phyloP scores from a whole-genome alignment of 2,329 filamentous ascomycete species.

The Fusarium haematococcum region DNA sequence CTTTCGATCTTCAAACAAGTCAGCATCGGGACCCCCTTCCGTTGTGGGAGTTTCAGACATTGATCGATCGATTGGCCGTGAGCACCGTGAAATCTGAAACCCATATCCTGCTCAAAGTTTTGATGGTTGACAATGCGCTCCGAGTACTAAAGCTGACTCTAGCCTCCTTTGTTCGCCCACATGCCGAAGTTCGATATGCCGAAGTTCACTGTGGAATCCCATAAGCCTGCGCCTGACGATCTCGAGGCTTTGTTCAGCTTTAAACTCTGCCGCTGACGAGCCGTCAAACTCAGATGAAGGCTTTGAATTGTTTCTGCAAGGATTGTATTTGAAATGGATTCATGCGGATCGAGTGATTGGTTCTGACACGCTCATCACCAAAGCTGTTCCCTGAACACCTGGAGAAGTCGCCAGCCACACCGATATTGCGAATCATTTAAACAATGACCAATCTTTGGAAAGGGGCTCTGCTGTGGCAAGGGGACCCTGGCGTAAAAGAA shows the following conservation, averaged over 20 bases:
- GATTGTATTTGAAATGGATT: neutral
- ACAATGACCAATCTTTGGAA: slow-evolving; percentile 9
- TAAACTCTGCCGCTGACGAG: neutral
- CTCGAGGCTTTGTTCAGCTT: neutral
- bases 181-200: neutral
- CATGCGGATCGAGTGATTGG: neutral
- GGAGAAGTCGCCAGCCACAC: slow-evolving; percentile 17
- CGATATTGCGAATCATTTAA: slow-evolving; percentile 9
- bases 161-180: neutral
- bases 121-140: neutral
- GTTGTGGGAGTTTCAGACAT: slow-evolving; percentile 23
- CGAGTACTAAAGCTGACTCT: neutral
- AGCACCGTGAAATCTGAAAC: slow-evolving; percentile 19
- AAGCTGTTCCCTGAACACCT: slow-evolving; percentile 9
- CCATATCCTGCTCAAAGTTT: neutral
- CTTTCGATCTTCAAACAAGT: slow-evolving; percentile 23
- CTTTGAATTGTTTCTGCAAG: neutral
- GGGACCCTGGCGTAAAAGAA: slow-evolving; percentile 4
- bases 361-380: neutral
- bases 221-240: slow-evolving; percentile 7
- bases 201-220: neutral
- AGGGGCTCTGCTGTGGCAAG: slow-evolving; percentile 4
- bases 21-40: slow-evolving; percentile 15
- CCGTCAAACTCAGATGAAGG: neutral
- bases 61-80: slow-evolving; percentile 16